Conservation (phyloP, 805 yeast genomes). For the Ogataea chonburiensis region DNA sequence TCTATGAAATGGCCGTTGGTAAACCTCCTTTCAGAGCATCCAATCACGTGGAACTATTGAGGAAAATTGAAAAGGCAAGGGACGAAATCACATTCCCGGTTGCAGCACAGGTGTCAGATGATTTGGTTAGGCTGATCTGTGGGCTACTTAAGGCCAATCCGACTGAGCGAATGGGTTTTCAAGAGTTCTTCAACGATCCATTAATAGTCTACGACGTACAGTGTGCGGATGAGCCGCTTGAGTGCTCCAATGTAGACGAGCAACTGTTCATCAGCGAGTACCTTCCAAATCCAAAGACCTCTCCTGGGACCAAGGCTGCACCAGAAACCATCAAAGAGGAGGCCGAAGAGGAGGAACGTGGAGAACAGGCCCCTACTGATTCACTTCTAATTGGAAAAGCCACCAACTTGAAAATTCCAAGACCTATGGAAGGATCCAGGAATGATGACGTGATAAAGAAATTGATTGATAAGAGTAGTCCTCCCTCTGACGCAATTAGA, state of each 20-base stretch:
- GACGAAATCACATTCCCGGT: constrained; percentile 79
- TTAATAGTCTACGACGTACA: constrained; percentile 56
- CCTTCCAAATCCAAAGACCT: constrained; percentile 30
- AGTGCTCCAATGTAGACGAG: constrained; percentile 68
- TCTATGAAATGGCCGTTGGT: constrained; percentile 95
- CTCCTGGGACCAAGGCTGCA: constrained; percentile 8
- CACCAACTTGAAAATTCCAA: constrained; percentile 16
- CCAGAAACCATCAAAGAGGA: constrained; percentile 21
- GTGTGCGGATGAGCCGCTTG: constrained; percentile 56
- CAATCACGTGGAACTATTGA: constrained; percentile 85
- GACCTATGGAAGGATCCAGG: constrained; percentile 23
- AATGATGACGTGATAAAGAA: constrained; percentile 46
- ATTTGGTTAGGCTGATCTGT: constrained; percentile 67
- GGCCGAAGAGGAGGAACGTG: constrained; percentile 13
- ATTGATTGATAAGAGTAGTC: constrained; percentile 43
- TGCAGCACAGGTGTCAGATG: constrained; percentile 59
- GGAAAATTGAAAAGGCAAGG: constrained; percentile 78
- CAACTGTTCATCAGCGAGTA: constrained; percentile 85
- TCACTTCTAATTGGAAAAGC: constrained; percentile 21
- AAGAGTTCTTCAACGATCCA: constrained; percentile 79
- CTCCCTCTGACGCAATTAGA: constrained; percentile 36
- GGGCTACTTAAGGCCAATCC: constrained; percentile 81
- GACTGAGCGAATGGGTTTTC: constrained; percentile 81
- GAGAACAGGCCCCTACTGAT: constrained; percentile 15
- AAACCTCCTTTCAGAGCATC: constrained; percentile 93